phyloP scores from a whole-genome alignment of 257 asterid genomes.

The Euphrasia confusa region DNA sequence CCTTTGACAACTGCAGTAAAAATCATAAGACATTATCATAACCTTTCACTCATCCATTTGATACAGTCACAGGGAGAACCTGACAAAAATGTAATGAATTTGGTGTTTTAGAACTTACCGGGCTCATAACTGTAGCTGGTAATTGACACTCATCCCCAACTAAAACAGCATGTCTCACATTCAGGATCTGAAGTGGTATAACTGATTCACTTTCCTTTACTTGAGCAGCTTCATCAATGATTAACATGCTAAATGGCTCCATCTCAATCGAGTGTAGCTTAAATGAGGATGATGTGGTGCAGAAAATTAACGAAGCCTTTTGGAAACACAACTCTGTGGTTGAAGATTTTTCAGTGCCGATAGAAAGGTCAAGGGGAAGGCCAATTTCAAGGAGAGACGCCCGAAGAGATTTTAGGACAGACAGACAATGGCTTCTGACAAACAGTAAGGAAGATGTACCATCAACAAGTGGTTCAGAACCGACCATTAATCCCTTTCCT shows the following conservation, averaged over 20 bases:
- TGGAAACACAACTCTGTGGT: conserved; percentile 34
- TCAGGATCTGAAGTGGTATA: conserved; percentile 48
- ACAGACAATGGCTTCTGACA: conserved; percentile 26
- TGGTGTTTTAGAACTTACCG: conserved; percentile 24
- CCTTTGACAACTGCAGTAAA: conserved; percentile 33
- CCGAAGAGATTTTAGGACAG: conserved; percentile 29
- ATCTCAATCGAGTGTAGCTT: conserved; percentile 29
- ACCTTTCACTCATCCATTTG: neutral
- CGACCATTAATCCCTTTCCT: neutral
- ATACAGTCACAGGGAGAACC: neutral
- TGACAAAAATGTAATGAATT: neutral
- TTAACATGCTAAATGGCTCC: conserved; percentile 38
- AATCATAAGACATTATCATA: neutral
- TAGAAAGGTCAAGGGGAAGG: conserved; percentile 25
- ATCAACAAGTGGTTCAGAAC: conserved; percentile 17
- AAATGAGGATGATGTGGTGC: conserved; percentile 48
- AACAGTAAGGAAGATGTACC: conserved; percentile 18
- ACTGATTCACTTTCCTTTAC: conserved; percentile 52
- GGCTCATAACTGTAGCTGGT: conserved; percentile 50
- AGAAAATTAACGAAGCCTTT: conserved; percentile 44
- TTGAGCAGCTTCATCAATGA: conserved; percentile 66
- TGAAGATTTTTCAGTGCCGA: neutral
- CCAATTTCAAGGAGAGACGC: conserved; percentile 28
- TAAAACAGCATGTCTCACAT: conserved; percentile 40
- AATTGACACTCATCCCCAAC: conserved; percentile 60